Evolutionary conservation across 176 grass and related monocot species (phyloP).

Genomic region (Musa itinerans): DNA sequence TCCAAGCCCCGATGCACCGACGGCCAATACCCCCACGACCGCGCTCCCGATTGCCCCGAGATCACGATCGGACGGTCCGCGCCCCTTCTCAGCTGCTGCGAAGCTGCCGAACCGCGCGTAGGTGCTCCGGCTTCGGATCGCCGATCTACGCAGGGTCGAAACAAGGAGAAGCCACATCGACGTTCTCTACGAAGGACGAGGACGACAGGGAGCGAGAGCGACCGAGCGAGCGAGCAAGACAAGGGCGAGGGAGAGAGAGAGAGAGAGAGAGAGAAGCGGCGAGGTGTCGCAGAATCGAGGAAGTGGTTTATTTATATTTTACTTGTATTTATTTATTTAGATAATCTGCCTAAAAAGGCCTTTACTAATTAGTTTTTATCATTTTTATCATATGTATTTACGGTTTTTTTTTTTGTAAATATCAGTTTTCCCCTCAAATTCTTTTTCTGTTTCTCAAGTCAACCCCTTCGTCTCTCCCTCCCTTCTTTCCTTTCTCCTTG

Average conservation of each 20-base stretch:
- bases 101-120: conserved; percentile 6
- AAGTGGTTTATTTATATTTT: too few species aligned
- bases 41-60: background rate
- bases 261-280: background rate
- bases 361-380: too few species aligned
- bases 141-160: background rate
- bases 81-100: background rate
- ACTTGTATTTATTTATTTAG: too few species aligned
- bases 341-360: too few species aligned
- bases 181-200: background rate
- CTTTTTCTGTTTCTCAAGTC: too few species aligned
- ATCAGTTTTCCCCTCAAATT: too few species aligned
- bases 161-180: background rate
- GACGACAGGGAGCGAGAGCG: background rate
- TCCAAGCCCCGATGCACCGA: conserved; percentile 1
- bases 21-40: background rate
- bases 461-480: too few species aligned
- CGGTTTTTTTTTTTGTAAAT: too few species aligned
- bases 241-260: too few species aligned
- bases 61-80: background rate
- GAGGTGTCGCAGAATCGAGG: background rate
- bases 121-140: background rate
- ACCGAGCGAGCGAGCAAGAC: background rate
- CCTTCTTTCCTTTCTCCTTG: too few species aligned
- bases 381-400: too few species aligned